Conservation (phyloP, 2,329 filamentous ascomycete genomes). For the Colletotrichum viniferum region DNA sequence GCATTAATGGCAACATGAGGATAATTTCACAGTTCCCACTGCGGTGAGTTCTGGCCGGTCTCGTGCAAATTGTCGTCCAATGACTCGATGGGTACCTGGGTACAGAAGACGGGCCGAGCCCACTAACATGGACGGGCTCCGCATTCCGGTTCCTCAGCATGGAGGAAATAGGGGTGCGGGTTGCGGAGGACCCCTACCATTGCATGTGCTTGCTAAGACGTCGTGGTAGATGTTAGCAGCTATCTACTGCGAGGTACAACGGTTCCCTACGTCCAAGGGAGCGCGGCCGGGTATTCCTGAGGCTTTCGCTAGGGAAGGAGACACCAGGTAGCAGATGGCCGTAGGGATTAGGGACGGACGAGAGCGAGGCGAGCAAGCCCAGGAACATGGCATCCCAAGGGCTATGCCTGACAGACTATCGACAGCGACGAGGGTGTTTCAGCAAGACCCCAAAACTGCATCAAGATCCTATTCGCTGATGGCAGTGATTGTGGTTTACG, state of each 20-base stretch:
- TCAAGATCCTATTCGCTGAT: neutral
- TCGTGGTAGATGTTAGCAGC: neutral
- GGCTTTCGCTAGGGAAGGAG: neutral
- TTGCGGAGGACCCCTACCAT: slow-evolving; percentile 3
- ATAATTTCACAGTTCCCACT: slow-evolving; percentile 18
- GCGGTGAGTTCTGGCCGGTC: slow-evolving; percentile 3
- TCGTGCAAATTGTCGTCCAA: slow-evolving; percentile 7
- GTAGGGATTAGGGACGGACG: neutral
- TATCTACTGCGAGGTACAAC: neutral
- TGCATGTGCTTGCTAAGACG: slow-evolving; percentile 8
- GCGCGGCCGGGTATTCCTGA: neutral
- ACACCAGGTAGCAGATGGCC: neutral
- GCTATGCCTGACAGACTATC: neutral
- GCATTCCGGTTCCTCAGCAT: neutral
- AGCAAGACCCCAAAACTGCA: neutral
- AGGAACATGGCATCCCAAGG: neutral
- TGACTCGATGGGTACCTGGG: neutral
- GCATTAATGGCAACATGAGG: slow-evolving; percentile 20
- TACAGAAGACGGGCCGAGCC: slow-evolving; percentile 10
- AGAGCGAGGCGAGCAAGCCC: neutral
- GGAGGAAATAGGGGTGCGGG: slow-evolving; percentile 1
- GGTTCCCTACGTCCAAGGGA: neutral
- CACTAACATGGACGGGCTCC: slow-evolving; percentile 8
- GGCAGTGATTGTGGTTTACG: neutral
- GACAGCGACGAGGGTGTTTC: slow-evolving; percentile 4